A percentile compares a stretch with the other conserved stretches of the same genome.
Conservation (phyloP, 148 eudicot species). For the Chenopodium suecicum region DNA sequence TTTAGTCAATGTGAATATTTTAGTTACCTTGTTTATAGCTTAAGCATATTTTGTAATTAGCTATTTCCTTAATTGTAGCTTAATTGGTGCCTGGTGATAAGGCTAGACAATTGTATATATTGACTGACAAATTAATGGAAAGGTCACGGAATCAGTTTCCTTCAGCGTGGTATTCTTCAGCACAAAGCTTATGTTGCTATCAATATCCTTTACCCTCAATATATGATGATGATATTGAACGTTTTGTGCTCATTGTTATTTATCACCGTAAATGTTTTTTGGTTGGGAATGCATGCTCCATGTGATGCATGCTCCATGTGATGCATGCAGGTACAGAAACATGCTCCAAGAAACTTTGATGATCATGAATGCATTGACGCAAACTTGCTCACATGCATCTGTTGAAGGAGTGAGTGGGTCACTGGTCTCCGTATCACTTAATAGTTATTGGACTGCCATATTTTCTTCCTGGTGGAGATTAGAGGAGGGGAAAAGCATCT, state of each 20-base stretch:
- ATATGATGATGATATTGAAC: neutral
- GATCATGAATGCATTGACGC: neutral
- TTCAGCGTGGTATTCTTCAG: neutral
- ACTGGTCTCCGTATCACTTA: neutral
- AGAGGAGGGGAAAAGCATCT: neutral
- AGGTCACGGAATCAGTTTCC: no score
- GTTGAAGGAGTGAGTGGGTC: slow-evolving; percentile 1
- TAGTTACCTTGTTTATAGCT: no score
- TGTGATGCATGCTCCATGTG: neutral
- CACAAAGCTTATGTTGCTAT: neutral
- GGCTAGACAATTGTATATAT: no score
- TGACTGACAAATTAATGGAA: no score
- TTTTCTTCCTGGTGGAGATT: neutral
- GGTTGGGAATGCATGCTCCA: neutral
- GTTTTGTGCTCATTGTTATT: neutral
- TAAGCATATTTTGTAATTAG: no score
- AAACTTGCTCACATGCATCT: neutral
- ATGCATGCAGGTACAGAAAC: neutral
- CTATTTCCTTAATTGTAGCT: no score
- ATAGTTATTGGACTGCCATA: neutral
- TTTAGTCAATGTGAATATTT: no score
- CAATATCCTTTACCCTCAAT: neutral
- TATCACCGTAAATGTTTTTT: neutral
- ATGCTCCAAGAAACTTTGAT: neutral
- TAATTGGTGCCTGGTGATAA: no score